A percentile compares a stretch with the other conserved stretches of the same genome.
Conservation (phyloP, 192 early-diverging fungal genomes). For the Linnemannia hyalina region DNA sequence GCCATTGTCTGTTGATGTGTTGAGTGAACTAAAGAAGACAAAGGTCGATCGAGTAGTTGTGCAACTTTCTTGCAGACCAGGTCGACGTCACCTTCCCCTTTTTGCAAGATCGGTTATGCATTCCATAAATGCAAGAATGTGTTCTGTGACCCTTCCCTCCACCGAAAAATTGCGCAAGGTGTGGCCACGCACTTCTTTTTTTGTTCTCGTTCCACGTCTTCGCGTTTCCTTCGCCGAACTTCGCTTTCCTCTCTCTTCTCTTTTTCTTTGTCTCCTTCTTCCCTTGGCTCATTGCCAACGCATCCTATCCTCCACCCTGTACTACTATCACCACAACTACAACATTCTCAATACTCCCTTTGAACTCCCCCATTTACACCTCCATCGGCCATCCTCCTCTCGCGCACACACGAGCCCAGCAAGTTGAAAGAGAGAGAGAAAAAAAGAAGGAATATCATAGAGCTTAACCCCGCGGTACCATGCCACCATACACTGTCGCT, state of each 20-base stretch:
- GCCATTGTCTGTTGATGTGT: conserved; percentile 27
- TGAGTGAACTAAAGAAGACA: background rate
- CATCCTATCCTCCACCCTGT: background rate
- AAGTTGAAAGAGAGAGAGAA: background rate
- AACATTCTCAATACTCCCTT: background rate
- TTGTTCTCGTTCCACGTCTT: background rate
- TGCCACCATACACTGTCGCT: conserved; percentile 27
- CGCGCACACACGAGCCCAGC: too few relatives aligned
- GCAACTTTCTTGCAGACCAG: too few relatives aligned
- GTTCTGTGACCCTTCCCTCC: background rate
- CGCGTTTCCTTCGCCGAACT: background rate
- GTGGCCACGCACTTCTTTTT: background rate
- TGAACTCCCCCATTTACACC: background rate
- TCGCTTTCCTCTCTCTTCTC: background rate
- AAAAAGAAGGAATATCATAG: background rate
- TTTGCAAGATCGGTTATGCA: too few relatives aligned
- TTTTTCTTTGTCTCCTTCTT: background rate
- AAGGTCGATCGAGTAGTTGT: background rate
- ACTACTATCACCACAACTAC: background rate
- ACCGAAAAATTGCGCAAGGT: background rate
- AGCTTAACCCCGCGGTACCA: background rate
- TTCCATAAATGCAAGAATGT: background rate
- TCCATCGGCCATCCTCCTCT: background rate
- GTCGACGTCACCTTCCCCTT: background rate
- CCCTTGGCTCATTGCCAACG: background rate